Base-by-base conservation (phyloP, 164 flowering plant genomes). In the Aristolochia contorta region DNA sequence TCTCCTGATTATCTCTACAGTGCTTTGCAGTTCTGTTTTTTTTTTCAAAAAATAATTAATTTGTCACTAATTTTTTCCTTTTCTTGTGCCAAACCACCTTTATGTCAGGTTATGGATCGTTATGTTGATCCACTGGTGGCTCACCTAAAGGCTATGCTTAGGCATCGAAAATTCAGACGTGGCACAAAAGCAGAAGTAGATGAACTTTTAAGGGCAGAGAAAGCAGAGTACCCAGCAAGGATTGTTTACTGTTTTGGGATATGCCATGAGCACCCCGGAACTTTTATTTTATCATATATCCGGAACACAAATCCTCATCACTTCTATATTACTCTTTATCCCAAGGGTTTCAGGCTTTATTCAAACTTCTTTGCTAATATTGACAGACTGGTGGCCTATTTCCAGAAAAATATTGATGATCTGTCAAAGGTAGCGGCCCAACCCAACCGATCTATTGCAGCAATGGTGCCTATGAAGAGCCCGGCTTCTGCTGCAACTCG, bases 221-320 rank as follows among this genome's bases (percentile, higher is more conserved):
- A 94, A 70, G 64, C 81, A 52, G 88, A 88, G 58, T 69, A 79
- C 59, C 97, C 99, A 15, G 75, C 57, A 75, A 82, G 97, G 71
- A 94, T 94, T 63, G 96, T 86, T 37, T 94, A 90, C 72, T 65
- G 89, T 61, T 91, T 94, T 76, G 97, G 99, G 58, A 84, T 94
- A 56, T 84, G 82, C 54, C 91, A 94, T 74, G 97, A 94, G 63
- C 95, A 91, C 76, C 99, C 99, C 4, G 97, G 97, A 21, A 88
- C 95, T 19, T 84, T 91, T 66, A 85, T 90, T 56, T 70, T 94
- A 19, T 82, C 96, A 16, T 94, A 82, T 58, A 94, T 94, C 57
- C 66, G 96, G 62, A 88, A 85, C 58, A 75, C 88, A 48, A 88
- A 87, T 69, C 96, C 97, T 3, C 99, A 85, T 65, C 99, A 94